A percentile compares a stretch with the other conserved stretches of the same genome.
These are phyloP conservation scores for Cystobasidium onofrii DNA, from an alignment of 768 basidiomycete genomes.

Conservation along the genomic window DNA sequence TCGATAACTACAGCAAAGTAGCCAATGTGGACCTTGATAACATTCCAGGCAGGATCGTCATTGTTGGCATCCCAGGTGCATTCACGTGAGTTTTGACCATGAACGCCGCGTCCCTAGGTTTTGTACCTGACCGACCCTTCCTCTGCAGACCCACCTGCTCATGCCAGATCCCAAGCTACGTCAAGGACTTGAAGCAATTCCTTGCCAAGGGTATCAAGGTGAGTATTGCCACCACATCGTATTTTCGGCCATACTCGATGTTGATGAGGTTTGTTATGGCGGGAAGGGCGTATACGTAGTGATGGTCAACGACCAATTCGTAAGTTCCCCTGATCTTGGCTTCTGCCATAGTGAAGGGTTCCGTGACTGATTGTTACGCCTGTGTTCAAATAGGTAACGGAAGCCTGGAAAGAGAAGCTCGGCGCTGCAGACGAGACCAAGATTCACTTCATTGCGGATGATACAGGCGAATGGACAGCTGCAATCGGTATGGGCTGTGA, in stretches of 20 bases:
- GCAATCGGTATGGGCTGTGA: slow-evolving; percentile 13
- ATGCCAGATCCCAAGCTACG: slow-evolving; percentile 6
- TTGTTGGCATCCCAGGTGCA: slow-evolving; percentile 20
- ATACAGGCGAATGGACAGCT: slow-evolving; percentile 2
- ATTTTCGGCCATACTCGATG: too few relatives aligned
- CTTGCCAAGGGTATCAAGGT: slow-evolving; percentile 11
- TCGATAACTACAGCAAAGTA: neutral
- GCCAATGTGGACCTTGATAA: slow-evolving; percentile 16
- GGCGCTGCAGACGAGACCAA: neutral
- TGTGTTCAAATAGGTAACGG: neutral
- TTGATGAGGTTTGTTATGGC: too few relatives aligned
- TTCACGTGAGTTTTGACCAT: slow-evolving; percentile 10
- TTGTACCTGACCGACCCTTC: neutral
- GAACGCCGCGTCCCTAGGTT: too few relatives aligned
- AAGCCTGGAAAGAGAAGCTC: slow-evolving; percentile 25
- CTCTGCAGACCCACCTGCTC: slow-evolving; percentile 13
- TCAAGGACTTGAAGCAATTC: neutral
- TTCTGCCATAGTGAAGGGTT: neutral
- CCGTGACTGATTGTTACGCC: too few relatives aligned
- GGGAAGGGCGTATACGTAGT: slow-evolving; percentile 17
- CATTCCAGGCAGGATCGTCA: slow-evolving; percentile 12
- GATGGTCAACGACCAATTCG: slow-evolving; percentile 14
- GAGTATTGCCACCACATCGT: neutral
- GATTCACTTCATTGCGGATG: slow-evolving; percentile 18
- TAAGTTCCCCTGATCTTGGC: neutral